A percentile compares a stretch with the other conserved stretches of the same genome.
phyloP scores from a whole-genome alignment of 176 grass and related monocot genomes.

The Avena insularis region DNA sequence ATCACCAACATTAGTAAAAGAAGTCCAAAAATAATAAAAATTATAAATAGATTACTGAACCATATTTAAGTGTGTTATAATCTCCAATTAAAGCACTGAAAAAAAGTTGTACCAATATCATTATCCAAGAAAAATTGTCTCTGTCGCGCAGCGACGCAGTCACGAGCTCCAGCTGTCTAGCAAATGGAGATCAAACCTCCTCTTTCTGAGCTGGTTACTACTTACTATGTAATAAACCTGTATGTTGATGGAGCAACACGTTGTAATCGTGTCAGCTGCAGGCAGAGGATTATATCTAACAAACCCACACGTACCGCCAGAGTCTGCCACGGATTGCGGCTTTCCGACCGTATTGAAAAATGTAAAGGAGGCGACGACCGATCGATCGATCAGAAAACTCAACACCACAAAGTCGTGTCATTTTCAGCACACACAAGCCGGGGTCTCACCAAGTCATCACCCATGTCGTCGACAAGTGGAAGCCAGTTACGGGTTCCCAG shows the following conservation, averaged over 20 bases:
- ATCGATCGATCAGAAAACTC: not conserved
- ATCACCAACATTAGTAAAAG: no score
- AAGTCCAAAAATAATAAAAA: no score
- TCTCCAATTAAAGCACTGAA: no score
- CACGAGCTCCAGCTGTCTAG: not conserved
- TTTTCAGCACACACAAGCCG: not conserved
- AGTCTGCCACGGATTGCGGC: not conserved
- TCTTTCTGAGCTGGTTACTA: not conserved
- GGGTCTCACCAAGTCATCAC: not conserved
- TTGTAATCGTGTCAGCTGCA: not conserved
- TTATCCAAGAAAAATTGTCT: no score
- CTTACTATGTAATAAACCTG: not conserved
- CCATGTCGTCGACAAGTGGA: constrained; percentile 36
- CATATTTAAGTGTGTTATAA: no score
- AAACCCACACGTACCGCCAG: not conserved
- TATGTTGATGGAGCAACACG: not conserved
- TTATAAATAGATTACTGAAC: no score
- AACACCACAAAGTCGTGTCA: not conserved
- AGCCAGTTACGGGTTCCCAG: not conserved
- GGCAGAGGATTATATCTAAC: not conserved
- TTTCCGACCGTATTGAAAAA: constrained; percentile 2
- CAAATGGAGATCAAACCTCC: not conserved
- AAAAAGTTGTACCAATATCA: no score
- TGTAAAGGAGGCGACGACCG: not conserved
- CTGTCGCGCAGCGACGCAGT: no score